These are phyloP conservation scores for Gnaphalium uliginosum DNA, from an alignment of 129 eudicot genomes.

Conservation along the genomic window DNA sequence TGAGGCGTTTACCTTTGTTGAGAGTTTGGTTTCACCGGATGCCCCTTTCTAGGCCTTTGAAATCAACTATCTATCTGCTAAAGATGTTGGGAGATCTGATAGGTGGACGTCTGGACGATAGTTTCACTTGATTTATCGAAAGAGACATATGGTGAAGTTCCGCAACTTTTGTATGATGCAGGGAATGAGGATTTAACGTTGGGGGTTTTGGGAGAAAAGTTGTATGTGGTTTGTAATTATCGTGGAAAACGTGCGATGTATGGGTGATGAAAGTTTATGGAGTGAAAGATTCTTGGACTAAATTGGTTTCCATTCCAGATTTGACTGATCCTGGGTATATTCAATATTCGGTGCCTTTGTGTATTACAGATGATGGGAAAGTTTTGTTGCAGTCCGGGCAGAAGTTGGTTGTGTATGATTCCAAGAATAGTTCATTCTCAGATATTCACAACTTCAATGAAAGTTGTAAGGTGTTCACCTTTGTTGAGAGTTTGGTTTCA, in stretches of 20 bases:
- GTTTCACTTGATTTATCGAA: slow-evolving; percentile 45
- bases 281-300: slow-evolving; percentile 64
- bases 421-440: too few relatives aligned
- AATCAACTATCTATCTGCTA: too few relatives aligned
- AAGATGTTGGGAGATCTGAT: too few relatives aligned
- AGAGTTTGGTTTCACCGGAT: too few relatives aligned
- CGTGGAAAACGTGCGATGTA: slow-evolving; percentile 34
- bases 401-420: too few relatives aligned
- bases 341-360: slow-evolving; percentile 36
- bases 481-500: slow-evolving; percentile 61
- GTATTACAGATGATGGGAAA: slow-evolving; percentile 42
- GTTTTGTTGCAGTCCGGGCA: slow-evolving; percentile 32
- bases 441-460: not conserved
- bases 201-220: slow-evolving; percentile 39
- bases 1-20: too few relatives aligned
- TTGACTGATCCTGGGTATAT: slow-evolving; percentile 24
- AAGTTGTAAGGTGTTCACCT: slow-evolving; percentile 32
- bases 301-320: slow-evolving; percentile 46
- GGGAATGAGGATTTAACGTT: slow-evolving; percentile 34
- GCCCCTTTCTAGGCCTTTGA: too few relatives aligned
- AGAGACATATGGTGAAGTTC: slow-evolving; percentile 41
- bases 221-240: slow-evolving; percentile 48
- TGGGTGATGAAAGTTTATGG: slow-evolving; percentile 79
- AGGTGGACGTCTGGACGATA: slow-evolving; percentile 12
- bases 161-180: slow-evolving; percentile 44